Percentiles rank a stretch among this genome's conserved stretches.
phyloP scores from a whole-genome alignment of 345 rosid species.

The Ceriops tagal region DNA sequence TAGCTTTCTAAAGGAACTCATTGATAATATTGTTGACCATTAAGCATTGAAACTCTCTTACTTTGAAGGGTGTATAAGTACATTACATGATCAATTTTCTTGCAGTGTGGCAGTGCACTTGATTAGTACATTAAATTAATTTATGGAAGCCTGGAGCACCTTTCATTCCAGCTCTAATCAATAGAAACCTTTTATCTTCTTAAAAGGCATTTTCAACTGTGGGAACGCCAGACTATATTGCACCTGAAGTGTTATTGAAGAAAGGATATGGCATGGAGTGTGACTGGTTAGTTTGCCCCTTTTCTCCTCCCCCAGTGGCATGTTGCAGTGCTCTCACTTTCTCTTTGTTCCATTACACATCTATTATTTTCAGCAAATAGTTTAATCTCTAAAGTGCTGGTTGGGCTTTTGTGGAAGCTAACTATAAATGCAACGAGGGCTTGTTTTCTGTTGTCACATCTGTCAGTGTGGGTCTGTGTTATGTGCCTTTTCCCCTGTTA shows the following conservation, averaged over 20 bases:
- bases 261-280: constrained; percentile 99
- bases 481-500: too few relatives aligned
- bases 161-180: constrained; percentile 1
- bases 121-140: not conserved
- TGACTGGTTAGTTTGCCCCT: constrained; percentile 72
- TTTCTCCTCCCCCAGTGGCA: not conserved
- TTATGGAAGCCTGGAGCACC: not conserved
- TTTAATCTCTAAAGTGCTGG: constrained; percentile 4
- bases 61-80: not conserved
- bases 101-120: not conserved
- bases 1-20: not conserved
- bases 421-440: constrained; percentile 5
- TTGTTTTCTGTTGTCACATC: constrained; percentile 13
- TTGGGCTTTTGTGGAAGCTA: constrained; percentile 8
- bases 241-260: constrained; percentile 94
- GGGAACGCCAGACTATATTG: constrained; percentile 95
- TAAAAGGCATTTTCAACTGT: constrained; percentile 94
- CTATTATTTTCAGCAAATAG: constrained; percentile 4
- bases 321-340: not conserved
- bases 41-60: not conserved
- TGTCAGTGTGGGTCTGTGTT: not conserved
- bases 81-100: not conserved
- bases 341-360: not conserved
- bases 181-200: not conserved
- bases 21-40: not conserved